Evolutionary conservation across 805 yeast genomes (phyloP).

Genomic region (Diddensiella transvaalensis): DNA sequence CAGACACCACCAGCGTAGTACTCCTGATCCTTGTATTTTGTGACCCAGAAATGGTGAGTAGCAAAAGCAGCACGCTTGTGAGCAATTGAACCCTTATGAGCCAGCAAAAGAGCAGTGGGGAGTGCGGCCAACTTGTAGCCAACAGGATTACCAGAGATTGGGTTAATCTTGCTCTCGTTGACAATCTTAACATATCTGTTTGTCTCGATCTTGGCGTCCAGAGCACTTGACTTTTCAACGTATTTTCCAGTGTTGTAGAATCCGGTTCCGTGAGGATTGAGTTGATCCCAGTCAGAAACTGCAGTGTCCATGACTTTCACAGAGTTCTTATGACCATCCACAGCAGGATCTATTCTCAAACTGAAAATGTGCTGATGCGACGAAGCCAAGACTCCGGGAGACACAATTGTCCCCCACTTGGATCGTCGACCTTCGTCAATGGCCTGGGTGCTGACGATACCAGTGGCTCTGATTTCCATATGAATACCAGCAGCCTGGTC

Average conservation of each 20-base stretch:
- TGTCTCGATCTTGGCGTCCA: slow-evolving; percentile 73
- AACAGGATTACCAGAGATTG: slow-evolving; percentile 67
- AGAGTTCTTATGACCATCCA: slow-evolving; percentile 73
- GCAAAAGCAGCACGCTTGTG: slow-evolving; percentile 71
- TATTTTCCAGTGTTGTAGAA: slow-evolving; percentile 58
- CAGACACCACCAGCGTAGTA: slow-evolving; percentile 81
- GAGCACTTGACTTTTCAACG: slow-evolving; percentile 66
- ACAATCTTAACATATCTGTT: slow-evolving; percentile 73
- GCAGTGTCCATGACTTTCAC: slow-evolving; percentile 67
- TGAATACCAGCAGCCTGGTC: slow-evolving; percentile 76
- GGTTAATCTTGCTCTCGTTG: slow-evolving; percentile 69
- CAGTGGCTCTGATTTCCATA: slow-evolving; percentile 80
- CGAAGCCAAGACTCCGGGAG: slow-evolving; percentile 79
- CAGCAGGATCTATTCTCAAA: slow-evolving; percentile 76
- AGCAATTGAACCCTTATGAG: slow-evolving; percentile 60
- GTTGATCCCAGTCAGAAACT: slow-evolving; percentile 51
- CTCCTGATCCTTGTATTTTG: slow-evolving; percentile 70
- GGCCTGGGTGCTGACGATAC: slow-evolving; percentile 82
- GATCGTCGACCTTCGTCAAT: slow-evolving; percentile 64
- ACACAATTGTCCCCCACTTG: slow-evolving; percentile 68
- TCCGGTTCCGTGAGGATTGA: slow-evolving; percentile 69
- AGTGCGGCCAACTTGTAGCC: slow-evolving; percentile 76
- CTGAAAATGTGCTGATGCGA: slow-evolving; percentile 80
- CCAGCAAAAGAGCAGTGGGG: slow-evolving; percentile 73
- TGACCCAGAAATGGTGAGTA: slow-evolving; percentile 77